Conservation (phyloP, 225 moss, liverwort and hornwort genomes). For the Climacium dendroides region DNA sequence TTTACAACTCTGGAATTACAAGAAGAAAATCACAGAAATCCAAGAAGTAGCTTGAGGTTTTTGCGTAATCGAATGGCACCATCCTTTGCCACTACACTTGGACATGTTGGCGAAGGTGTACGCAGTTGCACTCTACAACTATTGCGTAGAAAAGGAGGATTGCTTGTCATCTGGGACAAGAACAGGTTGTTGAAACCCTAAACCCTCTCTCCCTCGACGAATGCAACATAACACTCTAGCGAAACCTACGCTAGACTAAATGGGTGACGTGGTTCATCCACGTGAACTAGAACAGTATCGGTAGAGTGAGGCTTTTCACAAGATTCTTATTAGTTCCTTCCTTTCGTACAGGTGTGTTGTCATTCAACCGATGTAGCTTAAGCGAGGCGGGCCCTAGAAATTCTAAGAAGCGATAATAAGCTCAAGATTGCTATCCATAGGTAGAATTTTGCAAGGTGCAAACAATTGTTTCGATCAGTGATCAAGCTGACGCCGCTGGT, state of each 20-base stretch:
- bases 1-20: not conserved
- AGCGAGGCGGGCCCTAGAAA: not conserved
- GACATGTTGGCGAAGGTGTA: not conserved
- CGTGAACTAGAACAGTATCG: not conserved
- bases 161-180: not conserved
- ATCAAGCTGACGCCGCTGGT: not conserved
- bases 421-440: not conserved
- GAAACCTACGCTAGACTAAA: not conserved
- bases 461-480: not conserved
- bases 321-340: not conserved
- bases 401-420: not conserved
- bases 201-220: not conserved
- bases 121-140: not conserved
- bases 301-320: not conserved
- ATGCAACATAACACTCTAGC: not conserved
- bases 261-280: slow-evolving; percentile 2
- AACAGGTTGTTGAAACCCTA: not conserved
- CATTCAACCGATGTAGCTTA: not conserved
- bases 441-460: not conserved
- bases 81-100: not conserved
- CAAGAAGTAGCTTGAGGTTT: not conserved
- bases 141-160: not conserved
- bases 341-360: not conserved
- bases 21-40: not conserved
- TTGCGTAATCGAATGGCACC: not conserved